Base-by-base conservation (phyloP, 331 rosid genomes). In the Acacia concinna region DNA sequence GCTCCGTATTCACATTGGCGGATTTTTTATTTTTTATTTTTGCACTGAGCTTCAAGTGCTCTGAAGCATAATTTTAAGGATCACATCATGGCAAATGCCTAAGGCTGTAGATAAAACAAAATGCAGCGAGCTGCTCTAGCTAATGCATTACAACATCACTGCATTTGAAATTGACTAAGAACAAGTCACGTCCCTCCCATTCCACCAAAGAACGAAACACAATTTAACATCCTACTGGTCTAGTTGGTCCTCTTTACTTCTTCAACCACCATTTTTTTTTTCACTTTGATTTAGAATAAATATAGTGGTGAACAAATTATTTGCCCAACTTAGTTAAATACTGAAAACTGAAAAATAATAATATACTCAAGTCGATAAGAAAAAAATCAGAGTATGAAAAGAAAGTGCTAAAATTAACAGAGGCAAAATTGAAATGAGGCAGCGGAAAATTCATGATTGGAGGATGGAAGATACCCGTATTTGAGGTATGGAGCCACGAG, bases 401-500 rank as follows among this genome's bases (percentile, higher is more conserved):
- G 31, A 38, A 67, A 67, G 46, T 28, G 6, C 32, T 5, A 23
- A 40, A 38, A 68, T 40, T 40, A 68, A 68, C 12, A 40, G 30
- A 12, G 32, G 2, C 2, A 38, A n/a, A 4, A 40, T 10, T 40
- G 40, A 68, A 25, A 5, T 5, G 20, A 49, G 18, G 37, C 52
- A 6, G 47, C 74, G 25, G 74, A 15, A 15, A 41, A 23, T 12
- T 13, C 21, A 68, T 21, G 13, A 41, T 0, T 12, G 52, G 34
- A 17, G 17, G 51, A 23, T 67, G 32, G 51, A 67, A 38, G 32
- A 43, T 27, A 43, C 74, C 74, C 14, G 74, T 25, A 34, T 2
- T 13, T 1, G 31, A 43, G 8, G 73, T 34, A 69, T 43, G 74
- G 74, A 69, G 74, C 56, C 74, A 43, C 37, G 21, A 25, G 74